Evolutionary conservation across 257 asterid genomes (phyloP).

Genomic region (Jasminum sambac): DNA sequence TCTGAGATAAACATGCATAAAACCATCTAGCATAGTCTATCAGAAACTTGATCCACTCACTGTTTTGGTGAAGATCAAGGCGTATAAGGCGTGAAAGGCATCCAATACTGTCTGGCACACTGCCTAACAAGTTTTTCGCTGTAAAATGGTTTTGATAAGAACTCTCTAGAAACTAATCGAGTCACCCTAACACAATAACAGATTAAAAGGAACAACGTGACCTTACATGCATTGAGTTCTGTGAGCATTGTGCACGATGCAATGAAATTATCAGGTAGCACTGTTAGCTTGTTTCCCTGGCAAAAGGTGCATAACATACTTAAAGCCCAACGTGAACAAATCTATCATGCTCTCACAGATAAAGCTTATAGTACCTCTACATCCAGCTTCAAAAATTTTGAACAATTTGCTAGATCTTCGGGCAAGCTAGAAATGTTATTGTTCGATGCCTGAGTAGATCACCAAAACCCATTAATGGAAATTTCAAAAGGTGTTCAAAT

Average conservation of each 20-base stretch:
- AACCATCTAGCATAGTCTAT: slow-evolving; percentile 2
- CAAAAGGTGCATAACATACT: slow-evolving; percentile 26
- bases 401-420: slow-evolving; percentile 78
- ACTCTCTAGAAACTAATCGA: slow-evolving; percentile 28
- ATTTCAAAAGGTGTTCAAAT: slow-evolving; percentile 15
- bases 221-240: slow-evolving; percentile 89
- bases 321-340: slow-evolving; percentile 13
- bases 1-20: slow-evolving; percentile 13
- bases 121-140: slow-evolving; percentile 72
- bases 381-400: slow-evolving; percentile 71
- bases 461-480: slow-evolving; percentile 24
- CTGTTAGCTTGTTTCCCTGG: slow-evolving; percentile 84
- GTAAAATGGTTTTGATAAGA: slow-evolving; percentile 29
- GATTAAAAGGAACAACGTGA: slow-evolving; percentile 21
- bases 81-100: slow-evolving; percentile 76
- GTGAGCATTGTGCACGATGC: slow-evolving; percentile 79
- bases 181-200: slow-evolving; percentile 22
- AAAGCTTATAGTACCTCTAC: slow-evolving; percentile 57
- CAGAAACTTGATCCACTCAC: slow-evolving; percentile 50
- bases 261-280: slow-evolving; percentile 55
- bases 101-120: slow-evolving; percentile 83
- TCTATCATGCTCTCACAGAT: slow-evolving; percentile 20
- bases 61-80: slow-evolving; percentile 87
- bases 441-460: slow-evolving; percentile 77
- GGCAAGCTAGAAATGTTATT: slow-evolving; percentile 81